Evolutionary conservation across 805 yeast genomes (phyloP).

Genomic region (Zygoascus biomembranicola): DNA sequence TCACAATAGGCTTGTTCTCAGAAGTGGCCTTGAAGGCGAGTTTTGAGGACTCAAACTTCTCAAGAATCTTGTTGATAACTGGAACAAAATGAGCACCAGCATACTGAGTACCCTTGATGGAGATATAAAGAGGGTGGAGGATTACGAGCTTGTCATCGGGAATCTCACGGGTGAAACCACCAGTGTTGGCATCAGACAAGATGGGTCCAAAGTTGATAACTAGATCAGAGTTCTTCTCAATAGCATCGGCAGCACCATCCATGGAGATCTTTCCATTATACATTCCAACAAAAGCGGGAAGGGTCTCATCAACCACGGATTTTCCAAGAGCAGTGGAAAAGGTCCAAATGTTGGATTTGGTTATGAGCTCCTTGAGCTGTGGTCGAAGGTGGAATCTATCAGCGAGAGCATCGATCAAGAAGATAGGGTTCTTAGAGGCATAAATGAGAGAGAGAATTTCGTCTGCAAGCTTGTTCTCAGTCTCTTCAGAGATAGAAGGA

Average conservation of each 20-base stretch:
- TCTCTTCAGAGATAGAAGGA: conserved; percentile 20
- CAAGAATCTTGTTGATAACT: conserved; percentile 39
- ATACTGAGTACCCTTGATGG: conserved; percentile 36
- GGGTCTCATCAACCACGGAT: conserved; percentile 64
- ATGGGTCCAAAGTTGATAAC: conserved; percentile 64
- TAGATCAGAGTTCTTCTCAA: conserved; percentile 52
- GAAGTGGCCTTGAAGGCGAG: conserved; percentile 15
- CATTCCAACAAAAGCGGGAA: conserved; percentile 56
- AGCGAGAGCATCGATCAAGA: conserved; percentile 64
- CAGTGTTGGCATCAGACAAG: conserved; percentile 61
- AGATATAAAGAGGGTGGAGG: conserved; percentile 46
- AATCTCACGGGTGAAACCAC: conserved; percentile 48
- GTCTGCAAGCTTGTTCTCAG: conserved; percentile 33
- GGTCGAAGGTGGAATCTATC: conserved; percentile 48
- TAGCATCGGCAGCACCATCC: conserved; percentile 39
- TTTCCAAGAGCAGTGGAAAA: conserved; percentile 64
- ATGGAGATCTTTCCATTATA: conserved; percentile 57
- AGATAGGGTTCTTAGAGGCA: conserved; percentile 47
- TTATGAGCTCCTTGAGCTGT: conserved; percentile 41
- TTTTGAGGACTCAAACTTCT: conserved; percentile 28
- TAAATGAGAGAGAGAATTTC: conserved; percentile 45
- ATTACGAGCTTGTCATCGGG: conserved; percentile 36
- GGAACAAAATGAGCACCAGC: conserved; percentile 42
- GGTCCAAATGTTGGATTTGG: conserved; percentile 43
- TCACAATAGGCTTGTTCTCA: conserved; percentile 23